Evolutionary conservation across 371 early-diverging fungal genomes (phyloP).

Genomic region (Mucor piriformis): DNA sequence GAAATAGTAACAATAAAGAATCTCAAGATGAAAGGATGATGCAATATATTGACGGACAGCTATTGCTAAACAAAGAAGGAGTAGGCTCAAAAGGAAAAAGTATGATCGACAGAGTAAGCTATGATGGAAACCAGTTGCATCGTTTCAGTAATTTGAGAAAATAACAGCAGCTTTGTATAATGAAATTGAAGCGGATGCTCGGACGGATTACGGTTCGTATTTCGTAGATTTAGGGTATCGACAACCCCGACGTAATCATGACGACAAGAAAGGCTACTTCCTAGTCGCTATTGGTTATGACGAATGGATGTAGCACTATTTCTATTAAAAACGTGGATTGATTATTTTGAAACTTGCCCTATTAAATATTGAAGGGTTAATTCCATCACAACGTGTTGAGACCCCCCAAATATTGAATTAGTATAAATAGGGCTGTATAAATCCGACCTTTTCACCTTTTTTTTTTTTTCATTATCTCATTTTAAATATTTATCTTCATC

Average conservation of each 20-base stretch:
- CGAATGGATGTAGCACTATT: constrained; percentile 12
- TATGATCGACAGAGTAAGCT: neutral
- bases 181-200: neutral
- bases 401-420: neutral
- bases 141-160: neutral
- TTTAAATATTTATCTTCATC: neutral
- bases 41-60: neutral
- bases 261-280: neutral
- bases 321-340: constrained; percentile 14
- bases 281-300: constrained; percentile 10
- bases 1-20: neutral
- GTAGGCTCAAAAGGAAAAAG: too few relatives aligned
- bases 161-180: neutral
- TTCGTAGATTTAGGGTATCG: neutral
- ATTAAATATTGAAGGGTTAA: constrained; percentile 2
- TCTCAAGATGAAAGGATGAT: neutral
- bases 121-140: neutral
- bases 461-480: neutral
- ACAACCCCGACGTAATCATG: neutral
- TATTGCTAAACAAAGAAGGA: too few relatives aligned
- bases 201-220: neutral
- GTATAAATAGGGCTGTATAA: neutral
- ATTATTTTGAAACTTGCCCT: constrained; percentile 19
- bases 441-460: neutral
- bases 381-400: neutral